Evolutionary conservation across 805 yeast species (phyloP).

Genomic region (Wickerhamiella siamensis): DNA sequence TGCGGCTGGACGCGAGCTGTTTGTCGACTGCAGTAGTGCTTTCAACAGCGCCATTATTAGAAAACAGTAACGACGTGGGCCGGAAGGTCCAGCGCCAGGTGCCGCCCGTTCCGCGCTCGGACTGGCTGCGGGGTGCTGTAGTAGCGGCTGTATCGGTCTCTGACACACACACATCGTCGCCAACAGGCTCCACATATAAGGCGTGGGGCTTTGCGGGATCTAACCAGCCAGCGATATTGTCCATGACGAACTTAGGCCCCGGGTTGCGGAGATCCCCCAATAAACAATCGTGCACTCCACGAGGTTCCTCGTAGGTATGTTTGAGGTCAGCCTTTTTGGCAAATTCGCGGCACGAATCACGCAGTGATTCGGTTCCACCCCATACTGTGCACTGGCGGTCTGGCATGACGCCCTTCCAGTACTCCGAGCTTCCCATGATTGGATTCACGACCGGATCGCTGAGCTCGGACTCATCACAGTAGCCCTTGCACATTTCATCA

Average conservation of each 20-base stretch:
- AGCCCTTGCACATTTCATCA: conserved; percentile 3
- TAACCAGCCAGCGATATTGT: not conserved
- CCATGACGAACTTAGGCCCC: not conserved
- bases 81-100: not conserved
- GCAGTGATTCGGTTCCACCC: conserved; percentile 7
- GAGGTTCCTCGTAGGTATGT: conserved; percentile 3
- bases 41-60: not conserved
- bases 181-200: not conserved
- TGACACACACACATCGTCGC: not conserved
- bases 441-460: conserved; percentile 1
- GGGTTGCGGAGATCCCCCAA: not conserved
- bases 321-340: not conserved
- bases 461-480: not conserved
- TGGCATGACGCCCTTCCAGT: conserved; percentile 5
- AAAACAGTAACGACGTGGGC: not conserved
- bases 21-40: not conserved
- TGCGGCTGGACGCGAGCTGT: too few relatives aligned
- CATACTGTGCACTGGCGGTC: conserved; percentile 1
- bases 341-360: conserved; percentile 3
- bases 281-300: conserved; percentile 6
- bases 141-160: not conserved
- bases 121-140: not conserved
- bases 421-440: conserved; percentile 1
- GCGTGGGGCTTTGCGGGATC: not conserved
- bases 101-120: not conserved